Evolutionary conservation across 305 asterid species (phyloP).

Genomic region (Fraxinus floribunda): DNA sequence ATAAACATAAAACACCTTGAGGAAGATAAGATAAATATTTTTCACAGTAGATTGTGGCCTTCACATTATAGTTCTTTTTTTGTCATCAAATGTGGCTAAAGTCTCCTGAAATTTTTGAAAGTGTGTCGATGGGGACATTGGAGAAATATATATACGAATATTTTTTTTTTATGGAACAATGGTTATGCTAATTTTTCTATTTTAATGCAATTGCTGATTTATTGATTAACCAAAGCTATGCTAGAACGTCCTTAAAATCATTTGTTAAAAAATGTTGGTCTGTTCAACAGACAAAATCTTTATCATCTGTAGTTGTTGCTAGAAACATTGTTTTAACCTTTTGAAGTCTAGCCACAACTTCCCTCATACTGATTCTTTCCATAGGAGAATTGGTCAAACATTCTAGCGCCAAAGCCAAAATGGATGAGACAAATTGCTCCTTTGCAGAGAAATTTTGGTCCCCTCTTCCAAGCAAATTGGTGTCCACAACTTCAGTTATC

Average conservation of each 20-base stretch:
- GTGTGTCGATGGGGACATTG: neutral
- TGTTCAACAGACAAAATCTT: neutral
- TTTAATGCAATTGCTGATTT: neutral
- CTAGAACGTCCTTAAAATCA: neutral
- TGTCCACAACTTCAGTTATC: neutral
- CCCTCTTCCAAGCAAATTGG: neutral
- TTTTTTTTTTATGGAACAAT: too few relatives aligned
- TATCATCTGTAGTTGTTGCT: neutral
- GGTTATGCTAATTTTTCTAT: too few relatives aligned
- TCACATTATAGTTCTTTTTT: neutral
- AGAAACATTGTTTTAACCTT: neutral
- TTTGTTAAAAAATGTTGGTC: neutral
- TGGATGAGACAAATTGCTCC: neutral
- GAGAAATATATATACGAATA: neutral
- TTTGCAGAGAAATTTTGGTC: constrained; percentile 2
- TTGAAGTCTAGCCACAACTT: constrained; percentile 14
- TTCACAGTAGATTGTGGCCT: neutral
- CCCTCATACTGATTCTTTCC: constrained; percentile 13
- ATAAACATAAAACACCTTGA: neutral
- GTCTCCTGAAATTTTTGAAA: neutral
- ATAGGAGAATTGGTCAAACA: neutral
- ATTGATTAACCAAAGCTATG: neutral
- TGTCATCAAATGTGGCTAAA: neutral
- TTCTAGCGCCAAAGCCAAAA: constrained; percentile 3
- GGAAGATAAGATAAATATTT: neutral